Conservation (phyloP, 257 asterid species). For the Galeopsis tetrahit region DNA sequence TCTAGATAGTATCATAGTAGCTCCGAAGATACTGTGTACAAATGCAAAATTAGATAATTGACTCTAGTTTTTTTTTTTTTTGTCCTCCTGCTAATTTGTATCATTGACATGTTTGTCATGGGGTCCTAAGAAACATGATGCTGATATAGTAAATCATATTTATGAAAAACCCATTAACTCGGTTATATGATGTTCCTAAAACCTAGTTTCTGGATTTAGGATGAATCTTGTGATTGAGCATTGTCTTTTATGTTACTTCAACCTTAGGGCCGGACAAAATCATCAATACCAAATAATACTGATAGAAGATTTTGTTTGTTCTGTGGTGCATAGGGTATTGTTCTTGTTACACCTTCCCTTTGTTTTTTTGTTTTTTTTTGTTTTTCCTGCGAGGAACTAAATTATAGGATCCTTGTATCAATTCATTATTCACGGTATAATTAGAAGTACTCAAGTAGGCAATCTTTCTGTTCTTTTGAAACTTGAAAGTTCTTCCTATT, state of each 20-base stretch:
- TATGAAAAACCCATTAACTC: background rate
- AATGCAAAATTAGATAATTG: slow-evolving; percentile 1
- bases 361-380: background rate
- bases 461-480: slow-evolving; percentile 5
- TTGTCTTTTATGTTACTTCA: background rate
- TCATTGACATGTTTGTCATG: background rate
- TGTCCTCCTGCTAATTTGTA: background rate
- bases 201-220: background rate
- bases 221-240: background rate
- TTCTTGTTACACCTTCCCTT: background rate
- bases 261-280: background rate
- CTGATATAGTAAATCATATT: background rate
- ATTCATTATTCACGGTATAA: background rate
- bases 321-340: background rate
- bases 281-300: background rate
- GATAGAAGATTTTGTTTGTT: slow-evolving; percentile 4
- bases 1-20: background rate
- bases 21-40: slow-evolving; percentile 7
- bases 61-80: background rate
- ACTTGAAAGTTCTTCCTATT: background rate
- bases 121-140: background rate
- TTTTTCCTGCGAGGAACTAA: background rate
- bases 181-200: background rate
- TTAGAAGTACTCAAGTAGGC: background rate
- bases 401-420: background rate